Base-by-base conservation (phyloP, 1,284 basidiomycete species). In the Irpex sp. region DNA sequence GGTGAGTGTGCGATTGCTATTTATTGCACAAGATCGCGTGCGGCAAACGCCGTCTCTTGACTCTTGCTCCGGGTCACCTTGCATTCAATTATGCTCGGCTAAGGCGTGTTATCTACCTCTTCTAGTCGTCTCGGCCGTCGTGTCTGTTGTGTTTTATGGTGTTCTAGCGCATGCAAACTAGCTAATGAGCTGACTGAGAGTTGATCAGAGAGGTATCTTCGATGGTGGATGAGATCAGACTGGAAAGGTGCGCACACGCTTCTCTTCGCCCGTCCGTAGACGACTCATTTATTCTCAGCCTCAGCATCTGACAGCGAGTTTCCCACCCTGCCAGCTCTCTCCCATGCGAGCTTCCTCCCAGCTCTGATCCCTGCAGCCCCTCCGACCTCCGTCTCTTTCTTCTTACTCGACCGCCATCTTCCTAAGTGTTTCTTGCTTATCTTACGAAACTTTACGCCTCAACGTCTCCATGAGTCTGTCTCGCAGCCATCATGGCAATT, bases 401-500 rank as follows among this genome's bases (percentile, higher is more conserved):
- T 4, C 3, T 26, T 36, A 31, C 53, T 33, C 21, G 11, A 33
- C 53, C 17, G 11, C 17, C 49, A 9, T 33, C 33, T 17, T 50
- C 49, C 11, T 17, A 50, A n/a, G 17, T 17, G 2, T 50, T 17
- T 5, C 19, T n/a, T n/a, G 13, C 49, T 50, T 17, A 50, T 43
- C 15, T 43, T 17, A 9, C 49, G 13, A 9, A 9, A 19, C 17
- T 17, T 50, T 8, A 43, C 49, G 11, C 17, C 13, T n/a, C 49
- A 8, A 8, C 26, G 21, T 21, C 53, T 35, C 53, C 53, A 55
- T 55, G 53, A 55, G 53, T 21, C 53, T 55, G 53, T 31, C 11
- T 55, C 26, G 46, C 58, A 9, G 55, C 43, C 54, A 46, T 6
- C 39, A 65, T 65, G 63, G 63, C 63, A 13, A 19, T 65, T 15